Percentiles rank a stretch among this genome's conserved stretches.
These are phyloP conservation scores for Echinochloa phyllopogon DNA, from an alignment of 176 grass and related monocot genomes.

Conservation along the genomic window DNA sequence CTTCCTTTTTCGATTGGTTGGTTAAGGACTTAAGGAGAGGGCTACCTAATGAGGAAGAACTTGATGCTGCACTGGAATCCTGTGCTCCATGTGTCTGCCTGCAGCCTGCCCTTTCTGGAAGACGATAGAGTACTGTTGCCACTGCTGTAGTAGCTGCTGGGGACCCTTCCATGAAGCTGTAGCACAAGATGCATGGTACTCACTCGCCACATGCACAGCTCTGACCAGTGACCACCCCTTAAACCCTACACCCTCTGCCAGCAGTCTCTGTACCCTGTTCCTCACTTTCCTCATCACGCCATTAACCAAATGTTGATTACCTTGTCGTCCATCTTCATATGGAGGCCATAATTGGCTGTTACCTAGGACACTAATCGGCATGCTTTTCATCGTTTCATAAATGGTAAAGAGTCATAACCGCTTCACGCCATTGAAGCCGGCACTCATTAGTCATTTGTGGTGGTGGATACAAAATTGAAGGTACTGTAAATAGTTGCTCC, in stretches of 20 bases:
- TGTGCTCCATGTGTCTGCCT: neutral
- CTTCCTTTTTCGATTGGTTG: neutral
- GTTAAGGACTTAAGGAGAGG: neutral
- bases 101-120: conserved; percentile 26
- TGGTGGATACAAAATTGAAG: conserved; percentile 27
- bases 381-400: neutral
- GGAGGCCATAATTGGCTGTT: neutral
- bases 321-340: neutral
- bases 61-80: neutral
- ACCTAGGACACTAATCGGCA: neutral
- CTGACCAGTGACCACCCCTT: conserved; percentile 9
- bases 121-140: neutral
- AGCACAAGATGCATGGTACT: neutral
- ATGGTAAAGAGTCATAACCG: neutral
- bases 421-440: neutral
- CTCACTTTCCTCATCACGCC: neutral
- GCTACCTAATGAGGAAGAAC: neutral
- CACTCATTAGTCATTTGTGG: conserved; percentile 31
- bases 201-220: conserved; percentile 52
- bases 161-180: conserved; percentile 17
- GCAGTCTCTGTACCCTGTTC: neutral
- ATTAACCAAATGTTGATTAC: neutral
- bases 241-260: neutral
- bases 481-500: neutral
- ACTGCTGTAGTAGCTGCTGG: neutral